Evolutionary conservation across 805 yeast genomes (phyloP), one percentile per base, ranked within the genome.

Genomic region (Saturnispora quitensis): DNA sequence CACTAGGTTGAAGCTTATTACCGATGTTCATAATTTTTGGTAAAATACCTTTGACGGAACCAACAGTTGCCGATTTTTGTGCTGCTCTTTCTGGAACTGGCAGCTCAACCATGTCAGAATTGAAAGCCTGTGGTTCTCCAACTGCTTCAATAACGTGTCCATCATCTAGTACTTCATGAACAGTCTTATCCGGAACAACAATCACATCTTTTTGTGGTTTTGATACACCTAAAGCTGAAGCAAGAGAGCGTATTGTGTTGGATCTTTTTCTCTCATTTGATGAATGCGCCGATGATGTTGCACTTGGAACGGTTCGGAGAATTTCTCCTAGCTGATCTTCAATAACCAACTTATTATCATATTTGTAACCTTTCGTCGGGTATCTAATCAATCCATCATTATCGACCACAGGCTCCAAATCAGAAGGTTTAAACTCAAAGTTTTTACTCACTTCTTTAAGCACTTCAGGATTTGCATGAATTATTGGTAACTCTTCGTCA

Each of bases 281-380:
- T 5, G 34, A 6, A 3, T 31, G 34, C 13, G 34, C 34, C 15
- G 58, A 48, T 35, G 48, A 53, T 25, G 45, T 40, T 45, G 54
- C 54, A 58, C 64, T 60, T 67, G 50, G 60, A 50, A 82, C 70
- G 2, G 82, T 74, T 48, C 78, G 82, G 48, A 91, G 61, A 43
- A 89, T 75, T 62, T 90, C 97, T 51, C 98, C 98, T 46, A 82
- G 74, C 51, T 76, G 78, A 66, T 89, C 93, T 64, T 91, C 99
- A 51, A 91, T 73, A 50, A 90, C 77, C 36, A 90, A 65, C 43
- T 76, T 71, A 36, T 71, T 60, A 25, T 95, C 96, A 58, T 89
- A 96, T 45, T 78, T 80, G 64, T 77, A 85, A 0, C 81, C 84
- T 35, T 69, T 65, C 1, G 69, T 58, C 6, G 72, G 71, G 5